phyloP scores from a whole-genome alignment of 805 yeast species.

The Metschnikowia gelsemii region DNA sequence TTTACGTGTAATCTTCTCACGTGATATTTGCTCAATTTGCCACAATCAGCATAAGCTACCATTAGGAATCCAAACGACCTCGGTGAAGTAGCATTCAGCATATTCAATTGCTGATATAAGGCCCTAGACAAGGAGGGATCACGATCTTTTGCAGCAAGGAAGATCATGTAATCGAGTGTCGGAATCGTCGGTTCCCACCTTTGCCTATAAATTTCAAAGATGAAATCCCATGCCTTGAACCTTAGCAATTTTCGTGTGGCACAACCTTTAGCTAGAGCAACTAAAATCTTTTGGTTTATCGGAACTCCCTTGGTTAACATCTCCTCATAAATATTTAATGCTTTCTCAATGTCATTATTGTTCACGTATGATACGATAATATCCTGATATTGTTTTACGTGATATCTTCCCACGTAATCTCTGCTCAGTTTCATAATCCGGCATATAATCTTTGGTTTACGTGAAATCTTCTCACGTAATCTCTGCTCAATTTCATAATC shows the following conservation, averaged over 20 bases:
- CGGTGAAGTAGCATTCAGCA: slow-evolving; percentile 34
- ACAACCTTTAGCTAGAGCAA: slow-evolving; percentile 69
- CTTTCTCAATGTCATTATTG: slow-evolving; percentile 65
- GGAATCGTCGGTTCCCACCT: slow-evolving; percentile 44
- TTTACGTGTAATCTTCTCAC: too few relatives aligned
- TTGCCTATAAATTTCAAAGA: slow-evolving; percentile 58
- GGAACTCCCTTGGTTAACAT: slow-evolving; percentile 41
- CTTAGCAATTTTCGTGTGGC: slow-evolving; percentile 48
- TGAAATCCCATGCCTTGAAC: slow-evolving; percentile 72
- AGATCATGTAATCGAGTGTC: slow-evolving; percentile 67
- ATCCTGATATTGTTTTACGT: slow-evolving; percentile 63
- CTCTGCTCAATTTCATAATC: too few relatives aligned
- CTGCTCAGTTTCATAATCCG: too few relatives aligned
- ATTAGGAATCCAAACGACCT: slow-evolving; percentile 47
- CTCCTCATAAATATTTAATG: slow-evolving; percentile 73
- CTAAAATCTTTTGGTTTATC: slow-evolving; percentile 39
- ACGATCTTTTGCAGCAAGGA: slow-evolving; percentile 76
- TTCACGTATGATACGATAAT: slow-evolving; percentile 67
- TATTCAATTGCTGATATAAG: slow-evolving; percentile 48
- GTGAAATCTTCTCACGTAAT: too few relatives aligned
- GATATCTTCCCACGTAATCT: too few relatives aligned
- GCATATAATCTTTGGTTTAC: too few relatives aligned
- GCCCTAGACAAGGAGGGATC: slow-evolving; percentile 74
- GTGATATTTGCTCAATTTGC: too few relatives aligned
- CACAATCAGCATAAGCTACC: slow-evolving; percentile 48